Evolutionary conservation across 352 stramenopile species (phyloP), one percentile per base, ranked within the genome.

Genomic region (Pythium aquatile): DNA sequence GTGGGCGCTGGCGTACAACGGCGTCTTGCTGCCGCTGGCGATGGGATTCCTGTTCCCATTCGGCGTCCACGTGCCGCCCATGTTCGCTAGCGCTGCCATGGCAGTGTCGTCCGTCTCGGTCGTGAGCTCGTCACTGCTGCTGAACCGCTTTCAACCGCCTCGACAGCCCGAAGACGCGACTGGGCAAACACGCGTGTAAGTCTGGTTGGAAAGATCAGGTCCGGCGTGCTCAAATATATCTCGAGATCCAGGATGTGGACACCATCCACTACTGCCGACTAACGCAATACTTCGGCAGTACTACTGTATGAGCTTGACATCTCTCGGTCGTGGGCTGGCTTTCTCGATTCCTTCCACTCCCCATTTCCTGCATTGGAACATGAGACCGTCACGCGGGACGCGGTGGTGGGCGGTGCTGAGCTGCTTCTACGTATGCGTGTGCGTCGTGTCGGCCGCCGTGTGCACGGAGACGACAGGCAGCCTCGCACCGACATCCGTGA

Each of bases 1-100:
- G 64, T 91, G 83, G 58, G 87, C 85, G 29, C 73, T 94, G 59
- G 75, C 78, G 33, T 94, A 94, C 78, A 94, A 94, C 66, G 58
- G 79, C 16, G 37, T 93, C 2, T 73, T 78, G 4, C 89, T 94
- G 39, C 85, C 85, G 33, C 62, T 94, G 58, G 84, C 85, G 1
- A 76, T 81, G 20, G 85, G 84, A 1, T 73, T 90, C 39, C 88
- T 94, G 55, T 91, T 87, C 68, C 85, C 84, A 24, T 54, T 92
- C 42, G 72, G 92, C 14, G 77, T 91, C 54, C 85, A 74, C 68
- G 81, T 94, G 73, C 85, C 85, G 11, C 85, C 85, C 44, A 78
- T 80, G 9, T 88, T 79, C 30, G 85, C 85, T 28, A 82, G 85
- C 24, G 72, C 47, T 11, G 47, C 47, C n/a, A 54, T 54, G 47